phyloP scores from a whole-genome alignment of 148 eudicot species.

The Hydrangea macrophylla region DNA sequence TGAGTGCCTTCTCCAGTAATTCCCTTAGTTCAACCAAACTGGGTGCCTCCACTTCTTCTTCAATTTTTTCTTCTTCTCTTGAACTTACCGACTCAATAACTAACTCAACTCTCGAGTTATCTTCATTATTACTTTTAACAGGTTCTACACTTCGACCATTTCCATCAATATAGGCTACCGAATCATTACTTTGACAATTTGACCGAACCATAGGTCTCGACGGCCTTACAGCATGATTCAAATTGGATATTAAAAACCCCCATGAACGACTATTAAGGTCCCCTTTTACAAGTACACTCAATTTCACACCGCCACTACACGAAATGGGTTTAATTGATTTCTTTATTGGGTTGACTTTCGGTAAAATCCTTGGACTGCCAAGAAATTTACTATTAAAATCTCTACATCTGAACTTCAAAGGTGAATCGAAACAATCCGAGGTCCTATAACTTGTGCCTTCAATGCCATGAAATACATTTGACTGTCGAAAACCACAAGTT shows the following conservation, averaged over 20 bases:
- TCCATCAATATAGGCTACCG: constrained; percentile 59
- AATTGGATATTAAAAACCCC: constrained; percentile 25
- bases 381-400: constrained; percentile 31
- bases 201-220: constrained; percentile 27
- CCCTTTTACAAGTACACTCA: constrained; percentile 20
- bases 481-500: constrained; percentile 55
- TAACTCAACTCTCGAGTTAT: constrained; percentile 19
- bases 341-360: constrained; percentile 28
- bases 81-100: constrained; percentile 32
- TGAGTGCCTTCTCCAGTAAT: constrained; percentile 54
- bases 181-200: constrained; percentile 67
- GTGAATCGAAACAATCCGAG: constrained; percentile 26
- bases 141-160: constrained; percentile 45
- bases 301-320: constrained; percentile 16
- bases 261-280: constrained; percentile 20
- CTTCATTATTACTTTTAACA: constrained; percentile 33
- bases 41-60: constrained; percentile 39
- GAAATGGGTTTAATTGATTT: constrained; percentile 34
- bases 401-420: constrained; percentile 27
- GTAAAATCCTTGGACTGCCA: constrained; percentile 27
- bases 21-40: constrained; percentile 64
- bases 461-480: constrained; percentile 38
- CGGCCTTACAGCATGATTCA: constrained; percentile 14
- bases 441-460: constrained; percentile 33
- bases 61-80: constrained; percentile 39